Evolutionary conservation across 2,329 filamentous ascomycete genomes (phyloP).

Genomic region (Nothophaeocryptopus gaeumannii): DNA sequence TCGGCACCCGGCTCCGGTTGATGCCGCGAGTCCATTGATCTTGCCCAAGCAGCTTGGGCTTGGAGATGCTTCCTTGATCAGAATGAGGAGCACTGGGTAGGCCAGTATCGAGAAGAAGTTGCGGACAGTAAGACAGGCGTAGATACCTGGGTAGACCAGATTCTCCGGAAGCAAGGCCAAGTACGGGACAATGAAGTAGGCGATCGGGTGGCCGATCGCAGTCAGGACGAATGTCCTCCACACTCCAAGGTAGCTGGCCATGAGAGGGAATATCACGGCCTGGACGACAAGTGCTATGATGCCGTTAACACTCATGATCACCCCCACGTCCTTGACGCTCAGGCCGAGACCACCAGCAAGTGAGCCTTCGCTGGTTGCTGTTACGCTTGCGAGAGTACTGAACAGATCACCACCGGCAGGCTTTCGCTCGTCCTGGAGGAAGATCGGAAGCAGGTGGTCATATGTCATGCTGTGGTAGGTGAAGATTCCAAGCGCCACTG

Average conservation of each 20-base stretch:
- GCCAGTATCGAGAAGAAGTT: constrained; percentile 67
- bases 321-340: constrained; percentile 63
- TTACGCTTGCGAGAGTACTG: constrained; percentile 27
- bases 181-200: constrained; percentile 68
- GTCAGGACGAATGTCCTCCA: constrained; percentile 66
- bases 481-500: constrained; percentile 82
- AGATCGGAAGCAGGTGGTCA: constrained; percentile 87
- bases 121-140: constrained; percentile 62
- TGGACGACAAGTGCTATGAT: constrained; percentile 71
- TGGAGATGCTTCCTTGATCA: constrained; percentile 70
- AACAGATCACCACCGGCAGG: constrained; percentile 38
- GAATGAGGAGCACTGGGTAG: constrained; percentile 66
- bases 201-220: constrained; percentile 63
- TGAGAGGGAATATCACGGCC: constrained; percentile 65
- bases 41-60: constrained; percentile 61
- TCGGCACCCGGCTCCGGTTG: constrained; percentile 67
- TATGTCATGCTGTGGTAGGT: constrained; percentile 95
- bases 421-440: constrained; percentile 73
- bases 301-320: constrained; percentile 68
- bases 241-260: constrained; percentile 63
- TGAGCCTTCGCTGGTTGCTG: constrained; percentile 26
- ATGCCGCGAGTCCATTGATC: constrained; percentile 71
- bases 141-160: constrained; percentile 60
- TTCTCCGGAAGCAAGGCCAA: constrained; percentile 56
- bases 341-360: constrained; percentile 63